A percentile compares a stretch with the other conserved stretches of the same genome.
Conservation (phyloP, 345 rosid genomes). For the Rhodamnia argentea region DNA sequence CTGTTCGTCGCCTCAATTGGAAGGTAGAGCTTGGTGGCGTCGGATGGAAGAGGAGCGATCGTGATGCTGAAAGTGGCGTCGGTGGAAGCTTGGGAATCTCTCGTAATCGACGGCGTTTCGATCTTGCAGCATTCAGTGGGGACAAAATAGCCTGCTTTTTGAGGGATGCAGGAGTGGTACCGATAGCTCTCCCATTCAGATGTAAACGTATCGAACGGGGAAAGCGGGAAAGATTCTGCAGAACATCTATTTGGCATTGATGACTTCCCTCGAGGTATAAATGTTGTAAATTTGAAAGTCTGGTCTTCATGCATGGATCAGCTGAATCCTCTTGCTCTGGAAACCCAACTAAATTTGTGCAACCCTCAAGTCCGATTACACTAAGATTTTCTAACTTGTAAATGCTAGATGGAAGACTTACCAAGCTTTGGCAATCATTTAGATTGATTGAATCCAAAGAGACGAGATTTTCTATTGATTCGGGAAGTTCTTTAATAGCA, state of each 20-base stretch:
- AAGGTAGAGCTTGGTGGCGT: no score
- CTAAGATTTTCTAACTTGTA: not conserved
- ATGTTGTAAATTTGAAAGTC: not conserved
- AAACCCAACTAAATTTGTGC: not conserved
- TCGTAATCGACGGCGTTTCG: no score
- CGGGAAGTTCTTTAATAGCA: rapidly evolving
- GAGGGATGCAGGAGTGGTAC: no score
- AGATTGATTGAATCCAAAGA: not conserved
- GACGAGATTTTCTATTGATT: not conserved
- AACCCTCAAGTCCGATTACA: not conserved
- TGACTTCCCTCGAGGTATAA: not conserved
- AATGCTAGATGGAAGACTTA: not conserved
- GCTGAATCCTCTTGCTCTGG: not conserved
- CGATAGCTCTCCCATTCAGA: no score
- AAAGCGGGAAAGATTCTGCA: no score
- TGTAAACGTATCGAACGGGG: no score
- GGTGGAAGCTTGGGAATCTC: no score
- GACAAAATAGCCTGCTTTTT: no score
- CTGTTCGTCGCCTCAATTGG: no score
- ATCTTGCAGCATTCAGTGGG: no score
- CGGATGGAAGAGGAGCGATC: not conserved
- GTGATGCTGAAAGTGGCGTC: not conserved
- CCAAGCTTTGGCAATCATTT: not conserved
- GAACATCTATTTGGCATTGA: not conserved
- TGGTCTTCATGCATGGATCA: not conserved